Conservation (phyloP, 192 early-diverging fungal species). For the Coemansia sp. region DNA sequence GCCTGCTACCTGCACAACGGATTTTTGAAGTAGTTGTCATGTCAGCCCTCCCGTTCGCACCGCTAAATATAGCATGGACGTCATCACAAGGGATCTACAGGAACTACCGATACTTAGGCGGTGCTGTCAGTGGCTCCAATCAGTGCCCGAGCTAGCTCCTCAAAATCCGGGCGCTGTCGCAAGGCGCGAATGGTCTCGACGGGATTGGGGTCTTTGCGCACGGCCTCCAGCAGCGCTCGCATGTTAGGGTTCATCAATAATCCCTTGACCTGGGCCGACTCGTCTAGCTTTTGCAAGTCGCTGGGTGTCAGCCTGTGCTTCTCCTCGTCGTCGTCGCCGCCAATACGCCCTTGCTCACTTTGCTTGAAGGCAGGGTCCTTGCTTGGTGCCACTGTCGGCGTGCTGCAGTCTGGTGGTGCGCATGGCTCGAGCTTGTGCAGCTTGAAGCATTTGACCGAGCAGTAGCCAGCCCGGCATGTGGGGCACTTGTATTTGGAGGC, state of each 20-base stretch:
- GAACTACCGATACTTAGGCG: neutral
- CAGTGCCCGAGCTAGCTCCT: slow-evolving; percentile 39
- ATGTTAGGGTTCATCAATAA: slow-evolving; percentile 23
- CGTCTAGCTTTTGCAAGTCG: slow-evolving; percentile 29
- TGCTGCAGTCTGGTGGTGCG: neutral
- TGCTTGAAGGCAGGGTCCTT: neutral
- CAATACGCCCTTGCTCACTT: neutral
- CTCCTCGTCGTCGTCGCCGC: slow-evolving; percentile 23
- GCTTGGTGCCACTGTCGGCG: neutral
- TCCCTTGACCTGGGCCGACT: slow-evolving; percentile 11
- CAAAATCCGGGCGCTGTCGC: slow-evolving; percentile 45
- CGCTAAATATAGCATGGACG: slow-evolving; percentile 4
- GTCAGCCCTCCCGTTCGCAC: neutral
- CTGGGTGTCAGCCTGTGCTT: slow-evolving; percentile 24
- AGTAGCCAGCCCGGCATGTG: slow-evolving; percentile 38
- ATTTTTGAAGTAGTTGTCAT: neutral
- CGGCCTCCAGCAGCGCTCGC: slow-evolving; percentile 30
- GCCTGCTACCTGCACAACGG: neutral
- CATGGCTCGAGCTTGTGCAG: slow-evolving; percentile 43
- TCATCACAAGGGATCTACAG: neutral
- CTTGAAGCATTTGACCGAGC: slow-evolving; percentile 45
- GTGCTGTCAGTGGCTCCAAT: slow-evolving; percentile 21
- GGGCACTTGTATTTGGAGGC: slow-evolving; percentile 52
- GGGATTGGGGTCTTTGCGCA: slow-evolving; percentile 25
- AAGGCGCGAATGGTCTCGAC: slow-evolving; percentile 35